These are phyloP conservation scores for Daedaleopsis sinensis DNA, from an alignment of 768 basidiomycete genomes.

Conservation along the genomic window DNA sequence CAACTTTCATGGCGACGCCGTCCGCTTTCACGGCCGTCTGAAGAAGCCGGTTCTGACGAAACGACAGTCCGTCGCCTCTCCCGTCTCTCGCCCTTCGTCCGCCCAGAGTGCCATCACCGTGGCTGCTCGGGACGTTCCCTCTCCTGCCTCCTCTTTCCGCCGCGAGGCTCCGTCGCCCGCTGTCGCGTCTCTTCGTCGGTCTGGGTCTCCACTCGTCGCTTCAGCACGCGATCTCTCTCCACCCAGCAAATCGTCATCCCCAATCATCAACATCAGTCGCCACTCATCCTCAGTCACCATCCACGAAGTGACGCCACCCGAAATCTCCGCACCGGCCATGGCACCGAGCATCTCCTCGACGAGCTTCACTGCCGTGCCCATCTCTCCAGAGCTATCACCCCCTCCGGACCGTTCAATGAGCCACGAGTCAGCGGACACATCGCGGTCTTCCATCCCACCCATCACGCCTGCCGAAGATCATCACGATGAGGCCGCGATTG, in stretches of 20 bases:
- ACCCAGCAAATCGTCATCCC: background rate
- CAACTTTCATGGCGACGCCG: slow-evolving; percentile 62
- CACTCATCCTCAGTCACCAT: background rate
- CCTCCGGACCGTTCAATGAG: slow-evolving; percentile 17
- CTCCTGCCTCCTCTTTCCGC: slow-evolving; percentile 14
- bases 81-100: slow-evolving; percentile 26
- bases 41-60: slow-evolving; percentile 83
- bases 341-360: background rate
- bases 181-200: background rate
- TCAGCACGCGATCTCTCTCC: too few species aligned
- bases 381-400: slow-evolving; percentile 4
- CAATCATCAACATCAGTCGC: background rate
- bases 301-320: slow-evolving; percentile 2
- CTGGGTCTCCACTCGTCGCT: too few species aligned
- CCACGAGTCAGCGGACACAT: slow-evolving; percentile 15
- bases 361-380: slow-evolving; percentile 6
- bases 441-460: slow-evolving; percentile 8
- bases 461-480: slow-evolving; percentile 14
- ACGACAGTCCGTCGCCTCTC: slow-evolving; percentile 42
- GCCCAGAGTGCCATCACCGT: slow-evolving; percentile 30
- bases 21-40: slow-evolving; percentile 71
- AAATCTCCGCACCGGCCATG: slow-evolving; percentile 15
- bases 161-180: slow-evolving; percentile 2
- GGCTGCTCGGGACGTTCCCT: slow-evolving; percentile 16
- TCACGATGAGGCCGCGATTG: slow-evolving; percentile 4